Conservation (phyloP, 306 rosid species). For the Myrica gale region DNA sequence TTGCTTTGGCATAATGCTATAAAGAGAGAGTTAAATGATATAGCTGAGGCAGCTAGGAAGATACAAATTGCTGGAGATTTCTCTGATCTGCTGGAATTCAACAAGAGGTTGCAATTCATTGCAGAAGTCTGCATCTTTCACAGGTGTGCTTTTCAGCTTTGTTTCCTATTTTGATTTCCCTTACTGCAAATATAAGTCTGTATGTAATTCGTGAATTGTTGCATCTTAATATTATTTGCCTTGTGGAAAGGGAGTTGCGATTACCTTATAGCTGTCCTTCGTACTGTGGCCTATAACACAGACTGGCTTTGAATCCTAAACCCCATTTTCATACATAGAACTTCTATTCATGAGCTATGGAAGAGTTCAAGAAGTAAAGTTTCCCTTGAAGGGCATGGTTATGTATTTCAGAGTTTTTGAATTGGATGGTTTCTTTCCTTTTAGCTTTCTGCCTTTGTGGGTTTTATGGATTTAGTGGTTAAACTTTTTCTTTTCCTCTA, state of each 20-base stretch:
- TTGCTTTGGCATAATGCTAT: slow-evolving; percentile 34
- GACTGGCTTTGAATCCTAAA: neutral
- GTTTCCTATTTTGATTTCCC: slow-evolving; percentile 4
- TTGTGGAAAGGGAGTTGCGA: neutral
- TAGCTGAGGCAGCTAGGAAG: slow-evolving; percentile 27
- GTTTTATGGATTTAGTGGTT: neutral
- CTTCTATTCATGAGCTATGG: slow-evolving; percentile 1
- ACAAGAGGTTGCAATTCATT: slow-evolving; percentile 31
- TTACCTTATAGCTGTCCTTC: neutral
- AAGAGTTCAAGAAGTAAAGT: neutral
- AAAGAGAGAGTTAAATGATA: slow-evolving; percentile 28
- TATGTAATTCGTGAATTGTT: neutral
- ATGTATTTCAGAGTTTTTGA: neutral
- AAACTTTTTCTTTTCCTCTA: neutral
- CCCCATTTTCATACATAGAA: neutral
- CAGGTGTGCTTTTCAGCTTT: slow-evolving; percentile 23
- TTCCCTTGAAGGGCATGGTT: neutral
- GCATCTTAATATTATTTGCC: slow-evolving; percentile 1
- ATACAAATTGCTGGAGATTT: slow-evolving; percentile 29
- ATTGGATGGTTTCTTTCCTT: neutral
- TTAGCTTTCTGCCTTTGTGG: neutral
- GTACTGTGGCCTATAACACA: neutral
- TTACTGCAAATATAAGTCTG: slow-evolving; percentile 1
- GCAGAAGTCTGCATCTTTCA: slow-evolving; percentile 37
- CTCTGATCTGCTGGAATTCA: slow-evolving; percentile 29